These are phyloP conservation scores for Wickerhamomyces canadensis DNA, from an alignment of 805 yeast species.

Conservation along the genomic window DNA sequence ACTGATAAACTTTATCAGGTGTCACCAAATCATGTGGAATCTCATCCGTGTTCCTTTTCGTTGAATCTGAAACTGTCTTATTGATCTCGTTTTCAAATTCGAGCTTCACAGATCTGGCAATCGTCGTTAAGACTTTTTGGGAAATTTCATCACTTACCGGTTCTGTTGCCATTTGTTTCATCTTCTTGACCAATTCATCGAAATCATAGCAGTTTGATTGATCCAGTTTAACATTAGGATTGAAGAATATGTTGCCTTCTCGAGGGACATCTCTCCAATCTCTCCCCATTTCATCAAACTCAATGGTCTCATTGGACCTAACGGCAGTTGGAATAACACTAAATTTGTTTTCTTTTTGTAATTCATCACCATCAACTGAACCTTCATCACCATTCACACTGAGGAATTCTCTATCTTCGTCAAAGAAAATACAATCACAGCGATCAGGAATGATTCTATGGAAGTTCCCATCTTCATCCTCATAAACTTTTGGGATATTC, in stretches of 20 bases:
- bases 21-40: conserved; percentile 29
- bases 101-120: conserved; percentile 47
- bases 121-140: conserved; percentile 38
- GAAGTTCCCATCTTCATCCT: conserved; percentile 23
- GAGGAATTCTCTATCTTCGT: conserved; percentile 19
- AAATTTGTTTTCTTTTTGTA: conserved; percentile 9
- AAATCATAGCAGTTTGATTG: conserved; percentile 15
- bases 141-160: conserved; percentile 27
- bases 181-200: conserved; percentile 18
- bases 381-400: no score
- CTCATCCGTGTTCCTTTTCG: conserved; percentile 14
- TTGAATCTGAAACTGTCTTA: conserved; percentile 22
- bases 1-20: conserved; percentile 47
- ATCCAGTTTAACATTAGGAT: conserved; percentile 12
- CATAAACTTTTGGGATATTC: conserved; percentile 19
- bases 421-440: conserved; percentile 22
- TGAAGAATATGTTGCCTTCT: conserved; percentile 42
- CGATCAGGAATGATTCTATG: conserved; percentile 21
- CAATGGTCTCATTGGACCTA: conserved; percentile 32
- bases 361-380: conserved; percentile 12
- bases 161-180: conserved; percentile 23
- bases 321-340: conserved; percentile 27
- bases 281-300: conserved; percentile 53
- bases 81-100: conserved; percentile 32
- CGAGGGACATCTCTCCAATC: conserved; percentile 75